Base-by-base conservation (phyloP, 306 rosid genomes). In the Vigna hirtella region DNA sequence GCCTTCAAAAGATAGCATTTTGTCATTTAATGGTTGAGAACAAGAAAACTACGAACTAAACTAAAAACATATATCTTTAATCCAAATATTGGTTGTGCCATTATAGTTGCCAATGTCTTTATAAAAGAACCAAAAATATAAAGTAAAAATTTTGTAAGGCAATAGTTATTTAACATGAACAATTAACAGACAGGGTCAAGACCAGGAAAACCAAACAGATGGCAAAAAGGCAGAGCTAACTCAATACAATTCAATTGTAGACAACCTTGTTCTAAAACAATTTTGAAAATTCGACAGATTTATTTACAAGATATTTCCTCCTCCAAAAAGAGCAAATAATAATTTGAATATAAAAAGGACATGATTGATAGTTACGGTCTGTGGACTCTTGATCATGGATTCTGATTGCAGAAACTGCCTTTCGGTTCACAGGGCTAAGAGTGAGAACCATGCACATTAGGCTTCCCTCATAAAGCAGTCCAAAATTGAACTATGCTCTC, bases 1-100 rank as follows among this genome's bases (percentile, higher is more conserved):
- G 99, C 91, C 99, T 95, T 87, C 82, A 88, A 32, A 64, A 67
- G 71, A 77, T 62, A 52, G 48, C 45, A 73, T 51, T 68, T 55
- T 66, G 9, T 77, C 71, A 72, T 12, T 77, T n/a, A 2, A 58
- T 16, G 57, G 65, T 57, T 20, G 45, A 53, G 59, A 79, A 70
- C 64, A 17, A 69, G 47, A 56, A 68, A 64, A 65, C 11, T 64
- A 30, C 28, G 66, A 57, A 70, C 57, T 52, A 28, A 15, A 76
- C 16, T 30, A 81, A 43, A 67, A 20, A 2, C 57, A 64, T 15
- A 49, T 45, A 28, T 28, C 62, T 51, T 40, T 5, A 28, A 22
- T 43, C 48, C 78, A 53, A 45, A 63, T 1, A 52, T 16, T 13
- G 14, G 13, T 69, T 18, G 14, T 5, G 7, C 10, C 66, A 64